These are phyloP conservation scores for Drosera capensis DNA, from an alignment of 148 eudicot genomes.

Conservation along the genomic window DNA sequence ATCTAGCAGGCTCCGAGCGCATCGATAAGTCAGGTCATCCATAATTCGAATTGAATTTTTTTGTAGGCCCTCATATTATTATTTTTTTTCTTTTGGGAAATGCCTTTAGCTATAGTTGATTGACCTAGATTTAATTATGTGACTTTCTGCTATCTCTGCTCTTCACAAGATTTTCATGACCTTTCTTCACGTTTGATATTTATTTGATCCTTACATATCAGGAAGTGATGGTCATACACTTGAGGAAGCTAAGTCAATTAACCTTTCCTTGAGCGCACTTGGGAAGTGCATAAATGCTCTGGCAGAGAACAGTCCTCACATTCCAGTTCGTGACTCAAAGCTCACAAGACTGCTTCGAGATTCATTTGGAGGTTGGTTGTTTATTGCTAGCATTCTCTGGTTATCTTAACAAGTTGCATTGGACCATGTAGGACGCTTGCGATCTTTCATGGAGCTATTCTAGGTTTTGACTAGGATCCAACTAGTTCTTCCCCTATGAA, in stretches of 20 bases:
- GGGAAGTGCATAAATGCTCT: slow-evolving; percentile 95
- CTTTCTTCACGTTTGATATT: not conserved
- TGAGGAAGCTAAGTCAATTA: slow-evolving; percentile 92
- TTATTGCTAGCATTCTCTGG: too few relatives aligned
- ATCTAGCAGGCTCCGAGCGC: slow-evolving; percentile 95
- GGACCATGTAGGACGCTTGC: too few relatives aligned
- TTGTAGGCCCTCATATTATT: too few relatives aligned
- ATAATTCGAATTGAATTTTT: too few relatives aligned
- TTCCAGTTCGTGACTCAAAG: slow-evolving; percentile 95
- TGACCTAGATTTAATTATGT: too few relatives aligned
- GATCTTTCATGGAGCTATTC: too few relatives aligned
- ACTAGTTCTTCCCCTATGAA: too few relatives aligned
- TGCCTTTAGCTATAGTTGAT: too few relatives aligned
- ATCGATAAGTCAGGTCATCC: slow-evolving; percentile 68
- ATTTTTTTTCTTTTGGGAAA: not conserved
- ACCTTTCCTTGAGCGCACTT: slow-evolving; percentile 83
- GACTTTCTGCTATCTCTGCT: not conserved
- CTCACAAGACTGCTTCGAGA: slow-evolving; percentile 90
- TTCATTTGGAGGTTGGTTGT: slow-evolving; percentile 79
- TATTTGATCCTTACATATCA: slow-evolving; percentile 12
- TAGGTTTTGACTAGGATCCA: too few relatives aligned
- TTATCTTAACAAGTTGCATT: too few relatives aligned
- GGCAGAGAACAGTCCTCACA: slow-evolving; percentile 85
- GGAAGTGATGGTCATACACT: slow-evolving; percentile 88
- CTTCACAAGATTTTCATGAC: not conserved